Conservation (phyloP, 257 asterid species). For the Solanum infundibuliforme region DNA sequence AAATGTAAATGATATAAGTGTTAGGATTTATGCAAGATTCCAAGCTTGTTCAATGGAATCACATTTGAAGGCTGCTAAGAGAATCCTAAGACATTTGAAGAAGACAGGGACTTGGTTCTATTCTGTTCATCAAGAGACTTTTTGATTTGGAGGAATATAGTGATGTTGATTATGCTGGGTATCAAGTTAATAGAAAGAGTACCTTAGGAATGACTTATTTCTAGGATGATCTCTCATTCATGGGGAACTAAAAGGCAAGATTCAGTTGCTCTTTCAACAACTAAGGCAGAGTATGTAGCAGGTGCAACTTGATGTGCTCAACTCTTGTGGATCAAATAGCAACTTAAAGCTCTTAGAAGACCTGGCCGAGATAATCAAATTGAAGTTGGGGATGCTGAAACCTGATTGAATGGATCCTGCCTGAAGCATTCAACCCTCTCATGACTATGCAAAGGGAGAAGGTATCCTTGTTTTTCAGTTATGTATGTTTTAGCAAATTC, state of each 20-base stretch:
- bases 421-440: neutral
- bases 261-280: too few species aligned
- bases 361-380: neutral
- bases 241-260: too few species aligned
- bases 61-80: neutral
- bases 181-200: too few species aligned
- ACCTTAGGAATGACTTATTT: too few species aligned
- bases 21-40: too few species aligned
- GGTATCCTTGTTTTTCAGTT: neutral
- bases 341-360: neutral
- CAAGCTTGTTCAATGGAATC: neutral
- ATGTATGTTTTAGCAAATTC: neutral
- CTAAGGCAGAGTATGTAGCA: neutral
- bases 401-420: too few species aligned
- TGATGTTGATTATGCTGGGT: too few species aligned
- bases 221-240: too few species aligned
- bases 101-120: too few species aligned
- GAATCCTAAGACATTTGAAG: neutral
- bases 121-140: too few species aligned
- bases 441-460: neutral
- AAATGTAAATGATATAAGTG: too few species aligned
- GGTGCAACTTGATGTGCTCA: neutral
- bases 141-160: too few species aligned
- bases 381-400: neutral
- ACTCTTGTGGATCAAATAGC: neutral